A percentile compares a stretch with the other conserved stretches of the same genome.
These are phyloP conservation scores for Trifolium repens DNA, from an alignment of 306 rosid genomes.

Conservation along the genomic window DNA sequence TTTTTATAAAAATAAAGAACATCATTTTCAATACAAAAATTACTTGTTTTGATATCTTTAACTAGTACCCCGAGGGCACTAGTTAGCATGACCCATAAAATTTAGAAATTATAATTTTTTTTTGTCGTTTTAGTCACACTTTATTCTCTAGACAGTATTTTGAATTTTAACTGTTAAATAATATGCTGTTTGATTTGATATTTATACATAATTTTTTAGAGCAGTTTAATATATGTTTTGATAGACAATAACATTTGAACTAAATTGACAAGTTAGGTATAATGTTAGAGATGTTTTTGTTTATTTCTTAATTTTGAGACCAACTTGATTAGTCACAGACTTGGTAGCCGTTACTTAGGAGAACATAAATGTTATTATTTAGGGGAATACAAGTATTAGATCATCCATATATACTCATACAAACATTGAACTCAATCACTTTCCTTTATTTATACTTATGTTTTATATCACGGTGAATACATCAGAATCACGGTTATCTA, in stretches of 20 bases:
- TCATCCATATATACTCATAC: too few relatives aligned
- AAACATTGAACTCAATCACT: too few relatives aligned
- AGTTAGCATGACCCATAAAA: too few relatives aligned
- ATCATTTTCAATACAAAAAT: too few relatives aligned
- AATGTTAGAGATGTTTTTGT: constrained; percentile 6
- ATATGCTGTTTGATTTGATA: not conserved
- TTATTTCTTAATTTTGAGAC: not conserved
- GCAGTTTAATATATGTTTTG: not conserved
- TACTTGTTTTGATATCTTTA: too few relatives aligned
- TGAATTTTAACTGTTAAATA: not conserved
- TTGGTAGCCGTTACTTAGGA: not conserved
- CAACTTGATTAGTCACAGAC: not conserved
- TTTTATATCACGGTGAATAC: too few relatives aligned
- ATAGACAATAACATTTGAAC: not conserved
- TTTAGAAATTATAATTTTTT: not conserved
- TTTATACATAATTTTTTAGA: not conserved
- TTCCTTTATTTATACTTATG: too few relatives aligned
- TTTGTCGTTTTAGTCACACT: not conserved
- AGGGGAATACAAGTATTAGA: too few relatives aligned
- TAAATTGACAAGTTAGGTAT: not conserved
- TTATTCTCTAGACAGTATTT: not conserved
- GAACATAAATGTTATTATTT: too few relatives aligned
- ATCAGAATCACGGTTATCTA: too few relatives aligned
- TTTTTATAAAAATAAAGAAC: too few relatives aligned
- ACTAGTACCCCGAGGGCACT: too few relatives aligned